A percentile compares a stretch with the other conserved stretches of the same genome.
Conservation (phyloP, 2,329 filamentous ascomycete species). For the Bimuria novae-zelandiae region DNA sequence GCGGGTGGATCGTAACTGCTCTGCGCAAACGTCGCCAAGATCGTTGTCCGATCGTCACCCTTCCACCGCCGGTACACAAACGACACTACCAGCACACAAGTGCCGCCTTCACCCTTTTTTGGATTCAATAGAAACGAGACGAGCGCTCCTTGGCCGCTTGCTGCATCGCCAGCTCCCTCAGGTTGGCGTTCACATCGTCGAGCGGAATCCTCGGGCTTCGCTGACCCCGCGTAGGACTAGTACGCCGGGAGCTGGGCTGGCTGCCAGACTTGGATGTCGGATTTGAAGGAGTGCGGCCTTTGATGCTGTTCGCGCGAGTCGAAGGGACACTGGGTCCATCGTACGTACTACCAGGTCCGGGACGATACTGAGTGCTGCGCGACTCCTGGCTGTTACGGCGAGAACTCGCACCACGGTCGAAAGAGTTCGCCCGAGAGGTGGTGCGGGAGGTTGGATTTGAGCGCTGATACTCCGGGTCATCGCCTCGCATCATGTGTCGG, state of each 20-base stretch:
- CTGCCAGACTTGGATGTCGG: slow-evolving; percentile 26
- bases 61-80: background rate
- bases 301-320: slow-evolving; percentile 36
- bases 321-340: slow-evolving; percentile 32
- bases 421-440: slow-evolving; percentile 28
- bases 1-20: background rate
- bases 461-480: slow-evolving; percentile 41
- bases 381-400: slow-evolving; percentile 36
- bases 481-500: slow-evolving; percentile 46
- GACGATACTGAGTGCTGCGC: slow-evolving; percentile 32
- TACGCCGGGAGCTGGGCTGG: slow-evolving; percentile 30
- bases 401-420: slow-evolving; percentile 19
- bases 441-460: slow-evolving; percentile 18
- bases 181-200: slow-evolving; percentile 32
- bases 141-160: slow-evolving; percentile 24
- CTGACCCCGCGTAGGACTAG: slow-evolving; percentile 26
- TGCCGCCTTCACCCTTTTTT: background rate
- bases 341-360: slow-evolving; percentile 28
- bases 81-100: background rate
- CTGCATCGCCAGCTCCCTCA: slow-evolving; percentile 33
- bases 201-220: slow-evolving; percentile 37
- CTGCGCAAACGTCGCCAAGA: background rate
- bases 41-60: background rate
- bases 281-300: slow-evolving; percentile 23
- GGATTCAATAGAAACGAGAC: background rate